phyloP scores from a whole-genome alignment of 495 filamentous ascomycete genomes.

The Trichoderma gamsii region DNA sequence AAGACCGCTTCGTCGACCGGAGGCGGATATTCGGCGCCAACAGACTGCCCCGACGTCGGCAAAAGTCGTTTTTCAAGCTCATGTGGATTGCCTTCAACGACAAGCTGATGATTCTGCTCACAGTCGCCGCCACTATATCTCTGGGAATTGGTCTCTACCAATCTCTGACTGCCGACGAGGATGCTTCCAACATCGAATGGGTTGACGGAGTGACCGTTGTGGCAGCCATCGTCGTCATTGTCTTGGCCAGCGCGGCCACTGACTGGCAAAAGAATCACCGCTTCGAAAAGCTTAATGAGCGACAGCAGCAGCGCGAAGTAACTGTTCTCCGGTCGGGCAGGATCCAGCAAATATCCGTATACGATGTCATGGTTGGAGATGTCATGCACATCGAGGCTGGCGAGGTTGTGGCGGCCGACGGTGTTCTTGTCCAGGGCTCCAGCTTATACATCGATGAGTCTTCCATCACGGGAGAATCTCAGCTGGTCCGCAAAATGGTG shows the following conservation, averaged over 20 bases:
- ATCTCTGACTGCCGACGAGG: conserved; percentile 40
- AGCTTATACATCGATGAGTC: conserved; percentile 75
- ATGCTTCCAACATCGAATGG: conserved; percentile 45
- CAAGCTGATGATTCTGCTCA: conserved; percentile 74
- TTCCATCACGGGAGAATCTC: conserved; percentile 69
- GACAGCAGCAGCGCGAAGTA: conserved; percentile 64
- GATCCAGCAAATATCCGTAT: conserved; percentile 68
- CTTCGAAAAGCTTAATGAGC: conserved; percentile 63
- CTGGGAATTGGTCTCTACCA: conserved; percentile 70
- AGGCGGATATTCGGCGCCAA: conserved; percentile 66
- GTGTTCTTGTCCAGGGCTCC: conserved; percentile 67
- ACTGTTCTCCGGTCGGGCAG: conserved; percentile 74
- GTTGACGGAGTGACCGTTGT: conserved; percentile 71
- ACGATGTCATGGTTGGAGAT: conserved; percentile 79
- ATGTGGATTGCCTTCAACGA: conserved; percentile 83
- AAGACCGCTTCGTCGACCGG: conserved; percentile 44
- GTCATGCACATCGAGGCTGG: conserved; percentile 81
- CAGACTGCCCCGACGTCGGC: conserved; percentile 61
- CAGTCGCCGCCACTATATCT: conserved; percentile 72
- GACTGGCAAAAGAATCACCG: conserved; percentile 71
- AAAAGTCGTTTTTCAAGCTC: conserved; percentile 61
- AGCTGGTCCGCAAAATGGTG: conserved; percentile 53
- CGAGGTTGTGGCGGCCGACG: conserved; percentile 77
- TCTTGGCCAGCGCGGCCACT: conserved; percentile 60
- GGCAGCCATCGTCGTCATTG: conserved; percentile 63